These are phyloP conservation scores for Trichosanthes cucumerina DNA, from an alignment of 306 rosid species.

Conservation along the genomic window DNA sequence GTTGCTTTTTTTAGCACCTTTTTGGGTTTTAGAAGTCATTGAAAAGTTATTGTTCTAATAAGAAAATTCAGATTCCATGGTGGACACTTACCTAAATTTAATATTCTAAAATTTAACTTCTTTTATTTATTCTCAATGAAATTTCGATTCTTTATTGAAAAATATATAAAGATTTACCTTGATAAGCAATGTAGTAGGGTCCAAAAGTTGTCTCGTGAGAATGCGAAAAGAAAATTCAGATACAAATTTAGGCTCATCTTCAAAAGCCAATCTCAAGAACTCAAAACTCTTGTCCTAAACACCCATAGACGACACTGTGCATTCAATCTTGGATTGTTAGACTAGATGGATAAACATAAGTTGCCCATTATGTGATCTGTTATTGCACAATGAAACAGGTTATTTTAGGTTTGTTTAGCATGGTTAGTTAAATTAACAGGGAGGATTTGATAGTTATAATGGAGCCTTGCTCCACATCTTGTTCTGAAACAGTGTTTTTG, in stretches of 20 bases:
- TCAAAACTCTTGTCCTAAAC: neutral
- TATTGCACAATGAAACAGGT: neutral
- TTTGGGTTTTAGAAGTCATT: neutral
- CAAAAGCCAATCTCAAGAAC: neutral
- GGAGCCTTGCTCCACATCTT: neutral
- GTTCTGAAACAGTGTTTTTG: constrained; percentile 4
- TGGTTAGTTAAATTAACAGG: neutral
- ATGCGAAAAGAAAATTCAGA: neutral
- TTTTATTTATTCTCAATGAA: too few relatives aligned
- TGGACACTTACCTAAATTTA: too few relatives aligned
- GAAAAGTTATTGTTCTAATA: neutral
- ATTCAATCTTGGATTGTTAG: neutral
- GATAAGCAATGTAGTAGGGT: too few relatives aligned
- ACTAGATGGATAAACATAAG: neutral
- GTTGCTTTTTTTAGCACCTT: neutral
- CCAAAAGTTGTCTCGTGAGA: too few relatives aligned
- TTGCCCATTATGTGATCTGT: neutral
- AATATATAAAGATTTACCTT: too few relatives aligned
- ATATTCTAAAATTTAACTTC: too few relatives aligned
- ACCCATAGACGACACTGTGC: neutral
- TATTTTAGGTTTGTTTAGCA: neutral
- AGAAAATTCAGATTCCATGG: neutral
- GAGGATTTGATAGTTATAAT: neutral
- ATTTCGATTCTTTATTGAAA: too few relatives aligned
- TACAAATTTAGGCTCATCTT: neutral